phyloP scores from a whole-genome alignment of 2,329 filamentous ascomycete species.

The Myriosclerotinia scirpicola region DNA sequence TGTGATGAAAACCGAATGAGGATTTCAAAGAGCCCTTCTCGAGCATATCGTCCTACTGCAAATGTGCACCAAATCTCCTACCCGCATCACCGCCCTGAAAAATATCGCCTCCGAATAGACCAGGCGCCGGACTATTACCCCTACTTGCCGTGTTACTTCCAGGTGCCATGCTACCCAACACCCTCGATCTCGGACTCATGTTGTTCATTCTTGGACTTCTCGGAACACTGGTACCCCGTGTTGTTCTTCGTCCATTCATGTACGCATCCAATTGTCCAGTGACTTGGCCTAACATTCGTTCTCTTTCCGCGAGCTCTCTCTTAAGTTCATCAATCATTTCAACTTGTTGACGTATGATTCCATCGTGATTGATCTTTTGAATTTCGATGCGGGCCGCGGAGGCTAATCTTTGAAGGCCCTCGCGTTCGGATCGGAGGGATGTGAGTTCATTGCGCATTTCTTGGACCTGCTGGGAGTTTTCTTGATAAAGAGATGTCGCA shows the following conservation, averaged over 20 bases:
- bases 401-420: slow-evolving; percentile 30
- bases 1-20: background rate
- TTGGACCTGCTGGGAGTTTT: slow-evolving; percentile 31
- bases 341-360: slow-evolving; percentile 28
- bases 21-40: background rate
- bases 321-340: slow-evolving; percentile 41
- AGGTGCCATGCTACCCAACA: slow-evolving; percentile 24
- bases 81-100: slow-evolving; percentile 5
- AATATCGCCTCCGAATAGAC: slow-evolving; percentile 21
- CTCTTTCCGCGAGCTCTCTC: slow-evolving; percentile 37
- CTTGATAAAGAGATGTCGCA: slow-evolving; percentile 37
- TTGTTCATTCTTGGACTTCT: slow-evolving; percentile 39
- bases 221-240: slow-evolving; percentile 37
- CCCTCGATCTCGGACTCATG: slow-evolving; percentile 29
- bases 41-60: background rate
- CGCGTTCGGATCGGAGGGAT: slow-evolving; percentile 28
- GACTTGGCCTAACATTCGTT: slow-evolving; percentile 44
- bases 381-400: slow-evolving; percentile 35
- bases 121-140: slow-evolving; percentile 35
- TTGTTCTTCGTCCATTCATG: slow-evolving; percentile 45
- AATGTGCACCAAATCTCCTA: slow-evolving; percentile 17
- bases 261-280: slow-evolving; percentile 42
- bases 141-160: slow-evolving; percentile 26
- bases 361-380: slow-evolving; percentile 34
- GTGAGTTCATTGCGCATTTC: slow-evolving; percentile 30